Evolutionary conservation across 805 yeast species (phyloP).

Genomic region (Suhomyces canberraensis): DNA sequence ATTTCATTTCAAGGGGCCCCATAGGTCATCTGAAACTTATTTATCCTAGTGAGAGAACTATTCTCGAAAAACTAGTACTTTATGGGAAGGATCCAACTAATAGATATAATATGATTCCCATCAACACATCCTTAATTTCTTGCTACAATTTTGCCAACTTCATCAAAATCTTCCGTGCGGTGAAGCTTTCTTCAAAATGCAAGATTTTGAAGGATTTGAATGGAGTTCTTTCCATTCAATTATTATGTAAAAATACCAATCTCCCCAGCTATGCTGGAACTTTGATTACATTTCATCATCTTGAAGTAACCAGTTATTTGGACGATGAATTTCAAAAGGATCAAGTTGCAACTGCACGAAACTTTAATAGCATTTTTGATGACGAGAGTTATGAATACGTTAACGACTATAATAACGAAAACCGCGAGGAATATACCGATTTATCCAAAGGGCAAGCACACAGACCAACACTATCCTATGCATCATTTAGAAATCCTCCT

Average conservation of each 20-base stretch:
- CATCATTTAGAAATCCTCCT: constrained; percentile 15
- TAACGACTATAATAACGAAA: constrained; percentile 3
- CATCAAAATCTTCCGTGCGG: constrained; percentile 31
- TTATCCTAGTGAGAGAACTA: constrained; percentile 60
- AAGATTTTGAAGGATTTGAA: constrained; percentile 34
- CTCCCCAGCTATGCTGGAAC: constrained; percentile 33
- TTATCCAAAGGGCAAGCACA: constrained; percentile 3
- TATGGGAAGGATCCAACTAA: constrained; percentile 19
- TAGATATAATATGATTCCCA: constrained; percentile 25
- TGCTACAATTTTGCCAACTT: constrained; percentile 33
- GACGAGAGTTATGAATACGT: constrained; percentile 25
- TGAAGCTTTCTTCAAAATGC: constrained; percentile 37
- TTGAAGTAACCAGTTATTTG: constrained; percentile 23
- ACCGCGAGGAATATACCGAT: constrained; percentile 5
- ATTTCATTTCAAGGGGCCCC: constrained; percentile 67
- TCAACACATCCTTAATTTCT: constrained; percentile 22
- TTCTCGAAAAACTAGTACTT: constrained; percentile 58
- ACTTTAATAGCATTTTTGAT: constrained; percentile 23
- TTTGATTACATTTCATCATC: constrained; percentile 38
- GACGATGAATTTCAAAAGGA: constrained; percentile 10
- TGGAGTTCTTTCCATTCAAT: constrained; percentile 37
- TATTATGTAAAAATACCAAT: constrained; percentile 32
- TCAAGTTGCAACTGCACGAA: constrained; percentile 4
- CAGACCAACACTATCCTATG: constrained; percentile 19
- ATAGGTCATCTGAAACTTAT: constrained; percentile 67